Conservation (phyloP, 805 yeast species). For the Lipomyces lipofer region DNA sequence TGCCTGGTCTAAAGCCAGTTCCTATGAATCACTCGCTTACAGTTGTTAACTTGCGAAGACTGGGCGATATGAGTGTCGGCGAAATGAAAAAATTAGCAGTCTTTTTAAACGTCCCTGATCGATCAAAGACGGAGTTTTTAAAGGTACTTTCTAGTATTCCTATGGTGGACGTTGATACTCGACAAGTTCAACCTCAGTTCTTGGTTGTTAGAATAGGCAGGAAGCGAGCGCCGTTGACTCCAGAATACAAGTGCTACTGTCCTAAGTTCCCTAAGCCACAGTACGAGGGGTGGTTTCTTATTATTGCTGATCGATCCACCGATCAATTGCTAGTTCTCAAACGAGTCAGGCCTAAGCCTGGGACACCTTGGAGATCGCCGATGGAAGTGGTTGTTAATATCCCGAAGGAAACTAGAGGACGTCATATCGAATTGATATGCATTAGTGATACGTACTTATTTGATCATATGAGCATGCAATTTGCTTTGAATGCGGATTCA, state of each 20-base stretch:
- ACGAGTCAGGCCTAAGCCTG: constrained; percentile 64
- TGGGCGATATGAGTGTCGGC: constrained; percentile 12
- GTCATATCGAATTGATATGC: constrained; percentile 8
- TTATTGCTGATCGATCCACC: constrained; percentile 52
- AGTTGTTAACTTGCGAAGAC: background rate
- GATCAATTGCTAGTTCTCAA: constrained; percentile 65
- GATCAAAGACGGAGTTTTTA: constrained; percentile 10
- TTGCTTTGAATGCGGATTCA: background rate
- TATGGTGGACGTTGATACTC: constrained; percentile 45
- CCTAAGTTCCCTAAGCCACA: constrained; percentile 88
- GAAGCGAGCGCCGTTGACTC: constrained; percentile 44
- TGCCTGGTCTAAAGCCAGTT: constrained; percentile 49
- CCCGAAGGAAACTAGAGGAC: constrained; percentile 10
- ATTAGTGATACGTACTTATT: constrained; percentile 22
- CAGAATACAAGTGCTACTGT: constrained; percentile 67
- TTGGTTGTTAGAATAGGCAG: constrained; percentile 55
- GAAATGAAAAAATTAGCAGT: constrained; percentile 19
- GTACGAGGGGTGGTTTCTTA: constrained; percentile 89
- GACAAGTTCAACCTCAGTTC: constrained; percentile 34
- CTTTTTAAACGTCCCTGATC: constrained; percentile 14
- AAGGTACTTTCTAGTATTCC: constrained; percentile 59
- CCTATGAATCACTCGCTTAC: constrained; percentile 8
- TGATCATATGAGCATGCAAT: background rate
- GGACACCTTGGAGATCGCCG: constrained; percentile 23
- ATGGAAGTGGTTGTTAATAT: constrained; percentile 23